Percentiles rank a stretch among this genome's conserved stretches.
Conservation (phyloP, 192 early-diverging fungal species). For the Coemansia sp. region DNA sequence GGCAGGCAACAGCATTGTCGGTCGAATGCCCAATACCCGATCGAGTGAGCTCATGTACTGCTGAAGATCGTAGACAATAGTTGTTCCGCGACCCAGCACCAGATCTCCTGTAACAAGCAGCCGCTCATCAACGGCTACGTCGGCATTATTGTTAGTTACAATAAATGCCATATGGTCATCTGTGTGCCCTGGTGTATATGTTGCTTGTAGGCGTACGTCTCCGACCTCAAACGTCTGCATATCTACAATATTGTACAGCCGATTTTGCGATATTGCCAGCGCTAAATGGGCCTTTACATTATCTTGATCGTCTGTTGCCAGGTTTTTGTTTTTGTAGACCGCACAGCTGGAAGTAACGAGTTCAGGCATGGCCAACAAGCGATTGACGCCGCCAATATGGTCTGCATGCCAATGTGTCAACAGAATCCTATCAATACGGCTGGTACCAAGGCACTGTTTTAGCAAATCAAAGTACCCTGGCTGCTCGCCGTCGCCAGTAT, state of each 20-base stretch:
- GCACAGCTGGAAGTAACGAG: conserved; percentile 14
- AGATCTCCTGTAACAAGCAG: conserved; percentile 77
- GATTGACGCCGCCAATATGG: conserved; percentile 69
- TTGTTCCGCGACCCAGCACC: conserved; percentile 80
- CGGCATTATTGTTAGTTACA: conserved; percentile 58
- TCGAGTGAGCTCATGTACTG: conserved; percentile 70
- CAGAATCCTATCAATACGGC: conserved; percentile 61
- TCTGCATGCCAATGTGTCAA: conserved; percentile 82
- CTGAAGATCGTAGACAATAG: conserved; percentile 72
- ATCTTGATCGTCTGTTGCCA: conserved; percentile 1
- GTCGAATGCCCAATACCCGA: conserved; percentile 45
- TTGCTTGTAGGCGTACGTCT: conserved; percentile 58
- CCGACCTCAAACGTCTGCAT: conserved; percentile 63
- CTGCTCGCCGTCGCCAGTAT: conserved; percentile 73
- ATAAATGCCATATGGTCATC: conserved; percentile 76
- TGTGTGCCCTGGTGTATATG: conserved; percentile 82
- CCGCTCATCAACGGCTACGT: not conserved
- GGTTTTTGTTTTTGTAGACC: conserved; percentile 28
- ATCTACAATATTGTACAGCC: conserved; percentile 51
- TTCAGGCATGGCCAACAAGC: conserved; percentile 21
- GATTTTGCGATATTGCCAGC: not conserved
- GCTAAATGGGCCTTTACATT: conserved; percentile 10
- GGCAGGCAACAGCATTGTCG: conserved; percentile 62
- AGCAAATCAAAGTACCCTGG: conserved; percentile 65
- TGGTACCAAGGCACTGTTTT: conserved; percentile 49